Evolutionary conservation across 1,284 basidiomycete species (phyloP), one percentile per base, ranked within the genome.

Genomic region (Ceratobasidium sp.): DNA sequence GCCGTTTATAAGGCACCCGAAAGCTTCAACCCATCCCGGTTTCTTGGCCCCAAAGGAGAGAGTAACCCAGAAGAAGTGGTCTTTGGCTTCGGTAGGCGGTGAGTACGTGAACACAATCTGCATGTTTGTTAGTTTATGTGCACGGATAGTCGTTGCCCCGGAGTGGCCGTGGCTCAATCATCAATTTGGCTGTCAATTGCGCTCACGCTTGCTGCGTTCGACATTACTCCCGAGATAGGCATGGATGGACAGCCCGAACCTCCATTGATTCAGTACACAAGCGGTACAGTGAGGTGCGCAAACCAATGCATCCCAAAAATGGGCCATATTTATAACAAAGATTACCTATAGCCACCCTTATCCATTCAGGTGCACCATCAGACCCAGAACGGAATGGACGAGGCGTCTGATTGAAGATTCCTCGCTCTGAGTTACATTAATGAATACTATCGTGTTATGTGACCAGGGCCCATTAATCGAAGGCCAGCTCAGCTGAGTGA

Each of bases 311-410:
- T 49, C 45, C 27, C 3, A 13, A 22, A n/a, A 4, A 7, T 3
- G 27, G 15, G 20, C 13, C 15, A 7, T 8, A 25, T 7, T 52
- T 31, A 4, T 25, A 22, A 8, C 4, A 6, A 52, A 52, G 5
- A 22, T 52, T 2, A 25, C 20, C n/a, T n/a, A n/a, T n/a, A 40
- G 38, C 8, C 38, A 40, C 17, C 38, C 38, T 8, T 8, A 40
- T 25, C 45, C 58, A 27, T 62, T 62, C 45, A 7, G 34, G n/a
- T 62, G 58, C 31, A 50, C 43, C 25, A 62, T 62, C 58, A 49
- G 13, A 1, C 58, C 58, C 4, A 32, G 58, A 32, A 49, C 58
- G n/a, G 58, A 62, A 15, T 49, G 35, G 45, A 49, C 49, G 25
- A 62, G 20, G 45, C 29, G 31, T 6, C 7, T 62, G 2, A 35